Base-by-base conservation (phyloP, 192 early-diverging fungal genomes). In the Ambispora gerdemannii region DNA sequence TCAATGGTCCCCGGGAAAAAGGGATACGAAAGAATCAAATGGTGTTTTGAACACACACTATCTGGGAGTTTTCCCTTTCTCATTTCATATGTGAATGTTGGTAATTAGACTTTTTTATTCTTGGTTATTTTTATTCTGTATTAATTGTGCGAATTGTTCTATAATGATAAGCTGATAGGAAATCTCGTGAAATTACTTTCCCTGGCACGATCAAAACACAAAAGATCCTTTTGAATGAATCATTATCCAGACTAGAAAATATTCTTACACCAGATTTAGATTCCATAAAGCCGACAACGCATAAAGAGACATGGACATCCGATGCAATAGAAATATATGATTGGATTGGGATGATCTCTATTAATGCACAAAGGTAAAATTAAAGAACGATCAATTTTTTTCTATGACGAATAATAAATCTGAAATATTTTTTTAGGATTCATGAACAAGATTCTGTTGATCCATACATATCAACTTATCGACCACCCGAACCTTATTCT, bases 41-140 rank as follows among this genome's bases (percentile, higher is more conserved):
- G 80, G 80, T 79, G 77, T 62, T 81, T 81, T 75, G 73, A 81
- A 28, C 74, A 81, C 56, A 79, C 77, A 3, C 52, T 79, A 24
- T 30, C 35, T 11, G 35, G 51, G 0, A 50, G 27, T n/a, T 79
- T 79, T 56, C 51, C 74, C 1, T 79, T 81, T 71, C 36, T 77
- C n/a, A 65, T 81, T 10, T 67, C 72, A 1, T 74, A 56, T 22
- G 61, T 76, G 2, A 69, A 79, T 64, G 19, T 50, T 11, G 70
- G 77, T 78, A 68, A 71, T 30, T 38, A 19, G 15, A 43, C 38
- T 43, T 38, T 50, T n/a, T 10, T 13, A 25, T 67, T n/a, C 33
- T 0, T 11, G 24, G 25, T 8, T 69, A 34, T 7, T 15, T 20
- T 67, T 22, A 30, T 36, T n/a, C n/a, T n/a, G n/a, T 4, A 28